Evolutionary conservation across 805 yeast species (phyloP).

Genomic region (Candida silvatica): DNA sequence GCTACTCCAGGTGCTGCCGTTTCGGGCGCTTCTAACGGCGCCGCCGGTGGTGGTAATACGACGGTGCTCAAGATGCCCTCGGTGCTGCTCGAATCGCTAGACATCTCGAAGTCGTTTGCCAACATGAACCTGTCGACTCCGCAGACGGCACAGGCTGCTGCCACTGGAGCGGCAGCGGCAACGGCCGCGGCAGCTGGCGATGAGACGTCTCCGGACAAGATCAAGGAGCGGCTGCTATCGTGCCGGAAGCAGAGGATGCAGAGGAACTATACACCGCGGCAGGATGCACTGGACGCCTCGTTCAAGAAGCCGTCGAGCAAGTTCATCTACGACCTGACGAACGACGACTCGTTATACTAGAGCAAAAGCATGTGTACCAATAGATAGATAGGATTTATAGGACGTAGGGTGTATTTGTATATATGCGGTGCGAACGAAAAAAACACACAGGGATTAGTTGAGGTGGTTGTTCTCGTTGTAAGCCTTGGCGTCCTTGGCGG

Average conservation of each 20-base stretch:
- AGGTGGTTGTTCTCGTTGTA: constrained; percentile 24
- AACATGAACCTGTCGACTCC: constrained; percentile 16
- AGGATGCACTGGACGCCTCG: not conserved
- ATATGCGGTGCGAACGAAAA: not conserved
- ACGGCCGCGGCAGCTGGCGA: not conserved
- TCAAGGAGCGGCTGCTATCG: constrained; percentile 11
- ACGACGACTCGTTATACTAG: not conserved
- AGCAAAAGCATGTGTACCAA: not conserved
- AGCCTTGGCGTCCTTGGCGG: constrained; percentile 62
- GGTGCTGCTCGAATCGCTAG: constrained; percentile 11
- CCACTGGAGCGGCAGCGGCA: not conserved
- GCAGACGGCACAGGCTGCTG: not conserved
- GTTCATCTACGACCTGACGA: constrained; percentile 2
- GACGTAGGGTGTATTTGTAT: too few relatives aligned
- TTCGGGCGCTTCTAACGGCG: not conserved
- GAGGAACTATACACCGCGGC: not conserved
- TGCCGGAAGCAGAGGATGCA: constrained; percentile 7
- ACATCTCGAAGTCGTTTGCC: constrained; percentile 22
- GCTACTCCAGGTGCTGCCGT: constrained; percentile 1
- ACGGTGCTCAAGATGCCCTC: not conserved
- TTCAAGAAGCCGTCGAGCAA: constrained; percentile 1
- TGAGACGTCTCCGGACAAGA: constrained; percentile 5
- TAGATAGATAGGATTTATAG: too few relatives aligned
- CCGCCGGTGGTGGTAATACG: not conserved
- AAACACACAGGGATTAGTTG: constrained; percentile 4